phyloP scores from a whole-genome alignment of 768 basidiomycete genomes.

The Boletus rubropictus region DNA sequence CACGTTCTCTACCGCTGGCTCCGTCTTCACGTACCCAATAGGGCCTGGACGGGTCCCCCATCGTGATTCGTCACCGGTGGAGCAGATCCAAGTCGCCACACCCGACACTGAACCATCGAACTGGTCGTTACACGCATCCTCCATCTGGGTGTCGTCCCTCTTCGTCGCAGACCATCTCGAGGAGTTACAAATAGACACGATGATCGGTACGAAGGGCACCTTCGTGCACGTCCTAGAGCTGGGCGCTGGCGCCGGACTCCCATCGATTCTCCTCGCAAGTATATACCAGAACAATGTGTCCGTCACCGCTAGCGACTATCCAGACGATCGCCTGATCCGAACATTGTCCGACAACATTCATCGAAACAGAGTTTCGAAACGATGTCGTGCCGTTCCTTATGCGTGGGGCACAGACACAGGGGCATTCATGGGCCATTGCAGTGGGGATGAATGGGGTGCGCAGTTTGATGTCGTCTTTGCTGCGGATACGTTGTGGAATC shows the following conservation, averaged over 20 bases:
- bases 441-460: conserved; percentile 17
- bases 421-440: conserved; percentile 10
- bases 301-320: conserved; percentile 66
- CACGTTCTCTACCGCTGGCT: conserved; percentile 51
- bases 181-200: conserved; percentile 36
- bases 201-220: conserved; percentile 11
- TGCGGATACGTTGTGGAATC: conserved; percentile 76
- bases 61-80: not conserved
- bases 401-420: conserved; percentile 56
- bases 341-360: conserved; percentile 54
- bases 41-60: conserved; percentile 15
- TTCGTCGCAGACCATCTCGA: conserved; percentile 63
- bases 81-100: conserved; percentile 42
- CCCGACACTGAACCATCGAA: conserved; percentile 65
- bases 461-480: conserved; percentile 64
- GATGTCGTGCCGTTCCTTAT: conserved; percentile 52
- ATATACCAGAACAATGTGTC: conserved; percentile 30
- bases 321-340: conserved; percentile 54
- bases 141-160: conserved; percentile 66
- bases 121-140: conserved; percentile 74
- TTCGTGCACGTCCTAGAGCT: conserved; percentile 54
- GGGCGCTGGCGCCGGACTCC: conserved; percentile 70
- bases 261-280: conserved; percentile 62
- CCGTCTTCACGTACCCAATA: conserved; percentile 43
- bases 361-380: conserved; percentile 41